A percentile compares a stretch with the other conserved stretches of the same genome.
Evolutionary conservation across 2,329 filamentous ascomycete genomes (phyloP).

Genomic region (Leptosphaerulina australis): DNA sequence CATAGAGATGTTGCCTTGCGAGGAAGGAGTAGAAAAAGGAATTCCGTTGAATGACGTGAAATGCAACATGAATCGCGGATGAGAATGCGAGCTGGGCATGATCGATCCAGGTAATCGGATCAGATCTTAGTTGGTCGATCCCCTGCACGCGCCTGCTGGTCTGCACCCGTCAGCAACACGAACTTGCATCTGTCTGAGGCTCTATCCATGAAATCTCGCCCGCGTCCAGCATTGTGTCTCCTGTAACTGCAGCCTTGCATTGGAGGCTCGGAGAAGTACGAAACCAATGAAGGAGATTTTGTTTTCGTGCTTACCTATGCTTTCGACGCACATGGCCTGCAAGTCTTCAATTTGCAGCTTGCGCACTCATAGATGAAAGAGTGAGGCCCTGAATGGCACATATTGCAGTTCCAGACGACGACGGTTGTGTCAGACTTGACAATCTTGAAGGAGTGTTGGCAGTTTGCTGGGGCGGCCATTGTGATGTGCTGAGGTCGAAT

Average conservation of each 20-base stretch:
- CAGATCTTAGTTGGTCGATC: conserved; percentile 35
- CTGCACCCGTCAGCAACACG: conserved; percentile 33
- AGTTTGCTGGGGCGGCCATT: conserved; percentile 57
- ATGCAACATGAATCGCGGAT: conserved; percentile 20
- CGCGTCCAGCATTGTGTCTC: conserved; percentile 5
- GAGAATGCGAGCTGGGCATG: conserved; percentile 19
- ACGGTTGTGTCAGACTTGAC: conserved; percentile 60
- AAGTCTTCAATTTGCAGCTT: conserved; percentile 59
- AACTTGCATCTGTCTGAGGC: conserved; percentile 24
- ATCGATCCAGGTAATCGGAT: conserved; percentile 19
- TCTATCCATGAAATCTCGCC: conserved; percentile 17
- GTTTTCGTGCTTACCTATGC: conserved; percentile 40
- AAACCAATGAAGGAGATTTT: neutral
- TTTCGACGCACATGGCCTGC: conserved; percentile 55
- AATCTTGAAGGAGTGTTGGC: conserved; percentile 57
- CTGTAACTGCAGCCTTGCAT: conserved; percentile 15
- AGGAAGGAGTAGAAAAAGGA: conserved; percentile 18
- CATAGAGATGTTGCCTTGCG: conserved; percentile 21
- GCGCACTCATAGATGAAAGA: conserved; percentile 59
- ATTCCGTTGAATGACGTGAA: conserved; percentile 18
- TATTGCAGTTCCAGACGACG: conserved; percentile 59
- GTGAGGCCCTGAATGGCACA: conserved; percentile 58
- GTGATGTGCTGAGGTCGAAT: conserved; percentile 18
- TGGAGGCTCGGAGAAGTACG: neutral
- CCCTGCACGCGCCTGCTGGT: conserved; percentile 28